phyloP scores from a whole-genome alignment of 352 stramenopile genomes.

The Nothophytophthora sp. region DNA sequence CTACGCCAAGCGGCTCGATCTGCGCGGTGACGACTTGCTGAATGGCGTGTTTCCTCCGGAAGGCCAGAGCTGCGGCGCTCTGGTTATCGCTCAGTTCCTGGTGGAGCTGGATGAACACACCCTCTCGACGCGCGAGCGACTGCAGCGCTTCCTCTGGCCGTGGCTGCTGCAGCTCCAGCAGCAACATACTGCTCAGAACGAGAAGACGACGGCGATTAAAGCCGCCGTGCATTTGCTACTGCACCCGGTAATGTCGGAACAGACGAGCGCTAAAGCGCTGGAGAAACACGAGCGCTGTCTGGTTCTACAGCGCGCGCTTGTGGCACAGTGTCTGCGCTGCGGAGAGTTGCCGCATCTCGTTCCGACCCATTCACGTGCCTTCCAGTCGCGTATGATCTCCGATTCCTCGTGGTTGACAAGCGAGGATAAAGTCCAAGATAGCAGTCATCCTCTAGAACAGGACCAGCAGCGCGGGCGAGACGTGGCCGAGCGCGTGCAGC shows the following conservation, averaged over 20 bases:
- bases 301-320: conserved; percentile 45
- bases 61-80: conserved; percentile 8
- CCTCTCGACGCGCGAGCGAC: conserved; percentile 33
- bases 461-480: conserved; percentile 29
- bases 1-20: conserved; percentile 59
- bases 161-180: conserved; percentile 40
- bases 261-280: conserved; percentile 16
- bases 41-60: conserved; percentile 1
- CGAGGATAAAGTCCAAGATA: background rate
- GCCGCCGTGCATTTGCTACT: conserved; percentile 45
- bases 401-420: background rate
- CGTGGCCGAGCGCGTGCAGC: conserved; percentile 43
- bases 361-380: conserved; percentile 22
- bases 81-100: conserved; percentile 60
- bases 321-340: conserved; percentile 33
- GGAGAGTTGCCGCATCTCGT: conserved; percentile 45
- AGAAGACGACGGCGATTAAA: conserved; percentile 22
- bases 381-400: conserved; percentile 5
- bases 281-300: conserved; percentile 33
- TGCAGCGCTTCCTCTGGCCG: conserved; percentile 56
- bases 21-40: conserved; percentile 36
- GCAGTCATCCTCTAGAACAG: background rate
- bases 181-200: conserved; percentile 6
- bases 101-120: conserved; percentile 38
- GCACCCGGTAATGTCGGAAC: conserved; percentile 12